Evolutionary conservation across 2,329 filamentous ascomycete species (phyloP).

Genomic region (Anthostomella pinea): DNA sequence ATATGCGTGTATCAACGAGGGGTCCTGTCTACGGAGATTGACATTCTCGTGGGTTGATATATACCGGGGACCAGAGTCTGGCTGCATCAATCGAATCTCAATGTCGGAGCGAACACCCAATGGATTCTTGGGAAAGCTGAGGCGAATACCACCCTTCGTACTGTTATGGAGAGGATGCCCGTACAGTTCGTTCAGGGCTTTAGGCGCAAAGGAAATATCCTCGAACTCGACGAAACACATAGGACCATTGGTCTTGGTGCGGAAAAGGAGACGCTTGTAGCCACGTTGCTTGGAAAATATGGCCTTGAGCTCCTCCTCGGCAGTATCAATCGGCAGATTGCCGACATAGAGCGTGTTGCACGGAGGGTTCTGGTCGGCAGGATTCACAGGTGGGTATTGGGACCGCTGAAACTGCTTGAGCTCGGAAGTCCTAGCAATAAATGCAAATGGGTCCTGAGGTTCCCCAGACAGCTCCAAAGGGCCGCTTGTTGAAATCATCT

Average conservation of each 20-base stretch:
- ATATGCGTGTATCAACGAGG: too few relatives aligned
- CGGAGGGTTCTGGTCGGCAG: constrained; percentile 92
- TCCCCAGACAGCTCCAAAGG: too few relatives aligned
- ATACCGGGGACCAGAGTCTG: too few relatives aligned
- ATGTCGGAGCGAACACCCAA: constrained; percentile 85
- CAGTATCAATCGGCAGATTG: constrained; percentile 90
- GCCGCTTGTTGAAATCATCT: too few relatives aligned
- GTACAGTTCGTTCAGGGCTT: constrained; percentile 85
- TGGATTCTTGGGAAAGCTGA: constrained; percentile 97
- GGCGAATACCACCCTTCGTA: constrained; percentile 86
- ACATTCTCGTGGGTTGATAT: too few relatives aligned
- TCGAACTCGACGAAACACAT: constrained; percentile 99
- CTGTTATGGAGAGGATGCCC: constrained; percentile 86
- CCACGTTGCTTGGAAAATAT: constrained; percentile 91
- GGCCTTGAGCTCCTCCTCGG: constrained; percentile 91
- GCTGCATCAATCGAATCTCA: too few relatives aligned
- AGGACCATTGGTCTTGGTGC: constrained; percentile 90
- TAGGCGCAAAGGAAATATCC: constrained; percentile 86
- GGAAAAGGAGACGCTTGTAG: constrained; percentile 92
- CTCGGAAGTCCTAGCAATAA: too few relatives aligned
- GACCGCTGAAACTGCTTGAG: constrained; percentile 60
- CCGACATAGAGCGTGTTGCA: constrained; percentile 98
- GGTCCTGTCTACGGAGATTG: too few relatives aligned
- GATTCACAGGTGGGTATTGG: constrained; percentile 83
- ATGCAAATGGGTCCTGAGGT: too few relatives aligned